Evolutionary conservation across 345 rosid genomes (phyloP).

Genomic region (Psidium friedrichsthalianum): DNA sequence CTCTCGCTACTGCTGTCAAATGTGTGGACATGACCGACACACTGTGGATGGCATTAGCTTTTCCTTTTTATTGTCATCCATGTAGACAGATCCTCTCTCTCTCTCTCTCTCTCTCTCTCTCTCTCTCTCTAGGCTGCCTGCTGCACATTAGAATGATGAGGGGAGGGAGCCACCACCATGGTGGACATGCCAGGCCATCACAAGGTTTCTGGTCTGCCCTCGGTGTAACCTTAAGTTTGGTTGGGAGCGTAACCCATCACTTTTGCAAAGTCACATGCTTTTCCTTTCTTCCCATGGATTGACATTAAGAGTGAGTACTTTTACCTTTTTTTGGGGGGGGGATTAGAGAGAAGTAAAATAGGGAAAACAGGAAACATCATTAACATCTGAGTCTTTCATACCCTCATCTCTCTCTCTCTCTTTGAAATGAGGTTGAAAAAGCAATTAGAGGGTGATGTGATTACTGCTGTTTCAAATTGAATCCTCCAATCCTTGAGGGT

Average conservation of each 20-base stretch:
- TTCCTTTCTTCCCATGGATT: conserved; percentile 11
- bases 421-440: background rate
- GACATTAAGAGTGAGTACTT: background rate
- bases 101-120: background rate
- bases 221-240: conserved; percentile 16
- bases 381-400: background rate
- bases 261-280: conserved; percentile 34
- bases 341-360: background rate
- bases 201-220: conserved; percentile 2
- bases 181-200: conserved; percentile 30
- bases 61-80: background rate
- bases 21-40: background rate
- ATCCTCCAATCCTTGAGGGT: background rate
- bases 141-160: conserved; percentile 12
- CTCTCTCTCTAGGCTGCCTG: background rate
- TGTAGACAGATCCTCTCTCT: conserved; percentile 1
- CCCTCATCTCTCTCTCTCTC: background rate
- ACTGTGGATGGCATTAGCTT: background rate
- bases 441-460: background rate
- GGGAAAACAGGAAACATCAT: background rate
- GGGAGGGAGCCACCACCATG: conserved; percentile 22
- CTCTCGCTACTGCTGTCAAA: background rate
- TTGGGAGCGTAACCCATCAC: conserved; percentile 31
- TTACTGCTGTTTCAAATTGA: background rate
- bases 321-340: conserved; percentile 3